Evolutionary conservation across 2,329 filamentous ascomycete species (phyloP), one percentile per base, ranked within the genome.

Genomic region (Venturia carpophila): DNA sequence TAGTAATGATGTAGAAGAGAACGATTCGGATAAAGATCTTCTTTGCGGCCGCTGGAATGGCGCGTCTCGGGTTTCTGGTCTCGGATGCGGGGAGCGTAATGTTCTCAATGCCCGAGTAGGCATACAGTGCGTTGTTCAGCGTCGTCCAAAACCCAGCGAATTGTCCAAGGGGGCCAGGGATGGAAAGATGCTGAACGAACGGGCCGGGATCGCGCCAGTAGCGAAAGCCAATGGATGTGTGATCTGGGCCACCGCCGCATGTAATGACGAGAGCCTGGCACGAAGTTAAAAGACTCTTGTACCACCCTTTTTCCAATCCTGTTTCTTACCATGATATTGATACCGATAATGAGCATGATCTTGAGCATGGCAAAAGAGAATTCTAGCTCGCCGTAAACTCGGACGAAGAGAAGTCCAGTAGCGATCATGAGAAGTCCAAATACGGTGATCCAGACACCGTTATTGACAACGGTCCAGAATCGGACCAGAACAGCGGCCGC

Each of bases 301-400:
- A 42, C 64, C n/a, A 27, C 37, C 15, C n/a, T n/a, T 27, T 65
- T 56, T 19, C 27, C 17, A 43, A n/a, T 41, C 1, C 3, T n/a
- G 1, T 24, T 17, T 11, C 47, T 27, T 5, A 52, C 47, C 52
- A 58, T 58, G 17, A 58, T 58, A 15, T 58, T 58, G 6, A 58
- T 58, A 1, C 52, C 52, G 78, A 82, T 75, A 69, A 82, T 81
- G 58, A 84, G 83, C 17, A 76, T 70, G 68, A 87, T 79, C 73
- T 87, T 87, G 71, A 87, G 78, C 66, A 81, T 75, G 68, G 79
- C 79, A 30, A 87, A 79, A 30, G 82, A 66, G 68, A 86, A 87
- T 69, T 87, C 84, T 67, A 85, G 81, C 64, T 77, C 75, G 15
- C 74, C 75, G 55, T 77, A 77, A 37, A 75, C 74, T 5, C 73